Conservation (phyloP, 768 basidiomycete species). For the Candolleomyces aberdarensis region DNA sequence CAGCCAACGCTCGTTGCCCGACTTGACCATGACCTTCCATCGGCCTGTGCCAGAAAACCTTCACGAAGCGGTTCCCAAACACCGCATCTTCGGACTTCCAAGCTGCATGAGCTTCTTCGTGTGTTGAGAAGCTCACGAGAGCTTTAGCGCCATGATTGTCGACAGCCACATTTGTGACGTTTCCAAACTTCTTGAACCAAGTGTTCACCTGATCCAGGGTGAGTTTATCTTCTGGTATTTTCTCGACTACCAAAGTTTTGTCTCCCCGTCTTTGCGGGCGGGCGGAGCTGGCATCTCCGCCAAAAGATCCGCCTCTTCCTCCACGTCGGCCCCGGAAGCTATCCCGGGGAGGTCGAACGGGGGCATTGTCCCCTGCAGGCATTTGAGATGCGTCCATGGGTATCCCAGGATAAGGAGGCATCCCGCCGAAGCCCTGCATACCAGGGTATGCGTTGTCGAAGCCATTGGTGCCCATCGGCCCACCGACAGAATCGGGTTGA, state of each 20-base stretch:
- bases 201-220: slow-evolving; percentile 73
- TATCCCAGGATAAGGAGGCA: slow-evolving; percentile 8
- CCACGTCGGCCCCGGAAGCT: slow-evolving; percentile 35
- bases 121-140: slow-evolving; percentile 80
- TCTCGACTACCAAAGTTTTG: slow-evolving; percentile 89
- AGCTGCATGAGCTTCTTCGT: slow-evolving; percentile 81
- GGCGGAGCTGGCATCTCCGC: slow-evolving; percentile 63
- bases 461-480: slow-evolving; percentile 7
- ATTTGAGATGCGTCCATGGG: slow-evolving; percentile 17
- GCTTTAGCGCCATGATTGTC: slow-evolving; percentile 75
- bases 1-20: slow-evolving; percentile 76
- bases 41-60: slow-evolving; percentile 93
- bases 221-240: slow-evolving; percentile 85
- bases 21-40: slow-evolving; percentile 86
- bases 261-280: slow-evolving; percentile 64
- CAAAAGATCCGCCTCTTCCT: slow-evolving; percentile 57
- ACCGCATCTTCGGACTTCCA: slow-evolving; percentile 96
- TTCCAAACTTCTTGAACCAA: slow-evolving; percentile 92
- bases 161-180: slow-evolving; percentile 88
- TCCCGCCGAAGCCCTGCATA: neutral
- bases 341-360: neutral
- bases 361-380: slow-evolving; percentile 24
- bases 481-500: neutral
- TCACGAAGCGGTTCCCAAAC: slow-evolving; percentile 91
- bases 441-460: slow-evolving; percentile 9